These are phyloP conservation scores for Alternaria arborescens DNA, from an alignment of 2,329 filamentous ascomycete species.

Conservation along the genomic window DNA sequence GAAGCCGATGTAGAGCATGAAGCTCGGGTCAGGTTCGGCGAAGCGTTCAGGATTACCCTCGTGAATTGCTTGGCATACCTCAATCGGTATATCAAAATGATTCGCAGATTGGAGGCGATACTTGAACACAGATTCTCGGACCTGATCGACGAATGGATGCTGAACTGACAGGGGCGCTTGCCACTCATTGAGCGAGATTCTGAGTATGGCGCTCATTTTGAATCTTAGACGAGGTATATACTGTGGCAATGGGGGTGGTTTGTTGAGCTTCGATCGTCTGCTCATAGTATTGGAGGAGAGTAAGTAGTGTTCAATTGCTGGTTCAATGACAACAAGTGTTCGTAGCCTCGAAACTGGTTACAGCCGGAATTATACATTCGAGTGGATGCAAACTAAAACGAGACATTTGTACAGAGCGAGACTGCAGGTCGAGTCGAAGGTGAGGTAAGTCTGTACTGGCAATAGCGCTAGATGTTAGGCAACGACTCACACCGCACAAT, in stretches of 20 bases:
- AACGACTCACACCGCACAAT: background rate
- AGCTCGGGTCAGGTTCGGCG: background rate
- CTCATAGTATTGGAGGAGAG: background rate
- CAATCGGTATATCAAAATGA: conserved; percentile 11
- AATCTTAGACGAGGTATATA: background rate
- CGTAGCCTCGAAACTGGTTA: background rate
- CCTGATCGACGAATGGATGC: conserved; percentile 13
- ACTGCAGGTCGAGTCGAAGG: background rate
- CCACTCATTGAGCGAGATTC: background rate
- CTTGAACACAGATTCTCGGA: conserved; percentile 9
- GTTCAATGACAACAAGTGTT: background rate
- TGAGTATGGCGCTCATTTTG: background rate
- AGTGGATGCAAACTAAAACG: background rate
- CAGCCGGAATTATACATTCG: no score
- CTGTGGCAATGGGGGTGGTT: background rate
- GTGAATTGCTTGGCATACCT: conserved; percentile 10
- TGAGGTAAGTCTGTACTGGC: background rate
- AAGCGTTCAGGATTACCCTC: background rate
- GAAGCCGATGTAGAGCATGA: conserved; percentile 17
- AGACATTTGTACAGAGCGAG: background rate
- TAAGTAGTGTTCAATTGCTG: background rate
- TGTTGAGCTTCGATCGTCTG: background rate
- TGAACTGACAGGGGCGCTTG: conserved; percentile 1
- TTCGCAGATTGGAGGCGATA: conserved; percentile 18
- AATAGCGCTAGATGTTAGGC: background rate